phyloP scores from a whole-genome alignment of 2,329 filamentous ascomycete species.

The Fulvia fulva region DNA sequence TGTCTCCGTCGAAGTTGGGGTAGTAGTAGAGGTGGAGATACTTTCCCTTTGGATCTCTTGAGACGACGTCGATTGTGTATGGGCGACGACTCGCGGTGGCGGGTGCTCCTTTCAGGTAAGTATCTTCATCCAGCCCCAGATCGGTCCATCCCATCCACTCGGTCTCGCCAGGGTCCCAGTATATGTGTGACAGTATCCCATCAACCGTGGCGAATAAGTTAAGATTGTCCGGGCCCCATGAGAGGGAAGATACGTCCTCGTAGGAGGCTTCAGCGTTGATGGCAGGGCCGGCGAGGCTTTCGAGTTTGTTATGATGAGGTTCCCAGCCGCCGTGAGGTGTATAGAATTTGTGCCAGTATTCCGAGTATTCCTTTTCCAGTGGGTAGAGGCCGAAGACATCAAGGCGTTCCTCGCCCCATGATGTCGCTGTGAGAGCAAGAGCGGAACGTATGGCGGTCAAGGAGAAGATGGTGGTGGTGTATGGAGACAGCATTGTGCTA shows the following conservation, averaged over 20 bases:
- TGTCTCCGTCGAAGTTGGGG: not conserved
- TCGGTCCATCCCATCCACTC: not conserved
- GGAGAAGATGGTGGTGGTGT: not conserved
- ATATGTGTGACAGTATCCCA: not conserved
- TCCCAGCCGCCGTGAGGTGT: not conserved
- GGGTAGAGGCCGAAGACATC: not conserved
- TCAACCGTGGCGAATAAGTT: not conserved
- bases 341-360: not conserved
- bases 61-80: not conserved
- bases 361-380: too few species aligned
- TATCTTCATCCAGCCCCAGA: not conserved
- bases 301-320: not conserved
- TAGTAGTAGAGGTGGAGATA: slow-evolving; percentile 1
- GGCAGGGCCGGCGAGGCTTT: not conserved
- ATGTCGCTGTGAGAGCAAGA: not conserved
- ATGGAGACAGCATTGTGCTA: not conserved
- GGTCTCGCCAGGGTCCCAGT: not conserved
- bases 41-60: not conserved
- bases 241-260: not conserved
- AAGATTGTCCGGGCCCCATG: not conserved
- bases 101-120: not conserved
- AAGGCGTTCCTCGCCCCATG: not conserved
- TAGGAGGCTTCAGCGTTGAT: not conserved
- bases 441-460: not conserved
- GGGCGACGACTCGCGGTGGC: not conserved